phyloP scores from a whole-genome alignment of 1,284 basidiomycete genomes.

The Porphyrellus sp. region DNA sequence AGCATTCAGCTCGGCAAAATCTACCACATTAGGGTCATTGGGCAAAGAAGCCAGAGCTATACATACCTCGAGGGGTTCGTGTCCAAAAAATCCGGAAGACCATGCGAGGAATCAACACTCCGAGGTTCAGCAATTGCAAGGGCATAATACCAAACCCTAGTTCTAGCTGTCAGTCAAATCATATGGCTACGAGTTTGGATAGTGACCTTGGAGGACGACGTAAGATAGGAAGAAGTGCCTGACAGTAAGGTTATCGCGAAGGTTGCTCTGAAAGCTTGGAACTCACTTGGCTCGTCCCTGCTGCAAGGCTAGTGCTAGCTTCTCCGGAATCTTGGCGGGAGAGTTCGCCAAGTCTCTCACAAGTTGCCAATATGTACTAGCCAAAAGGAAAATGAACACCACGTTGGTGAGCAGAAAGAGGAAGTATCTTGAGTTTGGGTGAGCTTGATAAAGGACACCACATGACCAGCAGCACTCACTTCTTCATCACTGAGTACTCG shows the following conservation, averaged over 20 bases:
- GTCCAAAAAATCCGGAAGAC: conserved; percentile 74
- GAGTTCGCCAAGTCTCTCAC: conserved; percentile 85
- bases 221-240: conserved; percentile 96
- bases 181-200: background rate
- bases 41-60: background rate
- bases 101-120: conserved; percentile 74
- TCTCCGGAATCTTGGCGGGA: conserved; percentile 86
- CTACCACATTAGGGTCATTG: conserved; percentile 38
- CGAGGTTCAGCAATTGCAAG: conserved; percentile 86
- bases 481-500: conserved; percentile 90
- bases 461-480: conserved; percentile 49
- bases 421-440: conserved; percentile 66
- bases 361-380: conserved; percentile 87
- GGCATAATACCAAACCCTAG: conserved; percentile 91
- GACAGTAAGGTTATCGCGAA: conserved; percentile 17
- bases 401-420: conserved; percentile 93
- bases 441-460: conserved; percentile 2
- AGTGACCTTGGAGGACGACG: conserved; percentile 85
- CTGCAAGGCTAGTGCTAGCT: conserved; percentile 79
- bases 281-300: conserved; percentile 64
- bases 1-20: conserved; percentile 94
- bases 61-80: conserved; percentile 79
- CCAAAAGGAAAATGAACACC: conserved; percentile 92
- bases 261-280: background rate
- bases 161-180: conserved; percentile 7